A percentile compares a stretch with the other conserved stretches of the same genome.
These are phyloP conservation scores for Stagonosporopsis tanaceti DNA, from an alignment of 2,329 filamentous ascomycete species.

Conservation along the genomic window DNA sequence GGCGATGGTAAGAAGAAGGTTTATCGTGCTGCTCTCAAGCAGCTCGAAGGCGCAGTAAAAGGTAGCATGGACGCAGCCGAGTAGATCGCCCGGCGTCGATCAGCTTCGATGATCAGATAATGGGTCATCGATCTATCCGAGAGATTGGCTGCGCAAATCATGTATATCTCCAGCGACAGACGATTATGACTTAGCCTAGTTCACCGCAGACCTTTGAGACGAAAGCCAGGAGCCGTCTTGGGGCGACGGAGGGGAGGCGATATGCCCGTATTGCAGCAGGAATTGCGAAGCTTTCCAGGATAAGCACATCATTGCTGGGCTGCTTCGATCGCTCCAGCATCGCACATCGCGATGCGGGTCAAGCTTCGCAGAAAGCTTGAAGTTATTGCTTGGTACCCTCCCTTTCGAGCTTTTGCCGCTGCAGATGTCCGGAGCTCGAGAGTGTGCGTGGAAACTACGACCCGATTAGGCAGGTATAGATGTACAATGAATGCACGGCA, in stretches of 20 bases:
- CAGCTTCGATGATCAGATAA: conserved; percentile 5
- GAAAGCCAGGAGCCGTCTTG: conserved; percentile 6
- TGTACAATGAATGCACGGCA: conserved; percentile 9
- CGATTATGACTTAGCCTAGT: conserved; percentile 2
- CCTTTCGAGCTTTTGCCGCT: conserved; percentile 14
- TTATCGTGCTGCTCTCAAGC: conserved; percentile 65
- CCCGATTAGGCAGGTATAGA: conserved; percentile 26
- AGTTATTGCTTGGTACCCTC: conserved; percentile 24
- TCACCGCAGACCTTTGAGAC: not conserved
- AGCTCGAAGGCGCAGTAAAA: conserved; percentile 68
- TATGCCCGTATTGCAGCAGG: conserved; percentile 5
- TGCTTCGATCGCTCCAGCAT: not conserved
- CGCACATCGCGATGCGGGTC: conserved; percentile 12
- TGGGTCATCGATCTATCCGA: conserved; percentile 13
- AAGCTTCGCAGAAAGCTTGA: conserved; percentile 28
- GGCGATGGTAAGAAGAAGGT: conserved; percentile 49
- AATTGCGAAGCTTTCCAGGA: conserved; percentile 13
- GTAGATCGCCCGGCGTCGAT: conserved; percentile 14
- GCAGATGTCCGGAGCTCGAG: not conserved
- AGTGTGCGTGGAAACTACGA: conserved; percentile 4
- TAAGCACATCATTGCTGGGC: conserved; percentile 14
- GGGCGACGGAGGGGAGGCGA: conserved; percentile 4
- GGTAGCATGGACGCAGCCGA: conserved; percentile 26
- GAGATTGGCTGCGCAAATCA: conserved; percentile 1
- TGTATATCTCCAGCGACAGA: not conserved